These are phyloP conservation scores for Rhizopus delemar DNA, from an alignment of 371 early-diverging fungal species.

Conservation along the genomic window DNA sequence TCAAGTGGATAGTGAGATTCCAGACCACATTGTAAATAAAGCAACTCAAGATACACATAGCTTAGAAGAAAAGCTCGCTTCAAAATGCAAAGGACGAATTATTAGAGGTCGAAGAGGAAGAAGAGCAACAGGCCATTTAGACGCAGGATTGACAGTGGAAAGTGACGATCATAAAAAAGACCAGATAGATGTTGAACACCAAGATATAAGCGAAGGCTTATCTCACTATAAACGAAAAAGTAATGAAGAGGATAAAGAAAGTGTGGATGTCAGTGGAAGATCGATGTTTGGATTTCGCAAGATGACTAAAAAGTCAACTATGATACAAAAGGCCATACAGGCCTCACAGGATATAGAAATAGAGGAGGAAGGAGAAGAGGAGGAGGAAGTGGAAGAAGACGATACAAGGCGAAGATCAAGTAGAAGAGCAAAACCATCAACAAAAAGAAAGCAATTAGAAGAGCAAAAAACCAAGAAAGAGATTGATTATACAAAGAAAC, in stretches of 20 bases:
- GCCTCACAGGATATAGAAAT: no score
- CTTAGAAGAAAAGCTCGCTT: slow-evolving; percentile 44
- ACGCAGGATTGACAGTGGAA: slow-evolving; percentile 27
- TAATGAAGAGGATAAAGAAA: slow-evolving; percentile 32
- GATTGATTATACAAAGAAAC: slow-evolving; percentile 28
- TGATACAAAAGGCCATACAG: slow-evolving; percentile 40
- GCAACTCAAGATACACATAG: slow-evolving; percentile 36
- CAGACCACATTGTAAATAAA: slow-evolving; percentile 47
- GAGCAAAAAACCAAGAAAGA: slow-evolving; percentile 4
- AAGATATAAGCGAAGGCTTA: slow-evolving; percentile 15
- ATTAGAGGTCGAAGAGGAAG: slow-evolving; percentile 17
- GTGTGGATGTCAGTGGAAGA: slow-evolving; percentile 36
- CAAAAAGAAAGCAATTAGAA: slow-evolving; percentile 7
- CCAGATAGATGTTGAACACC: slow-evolving; percentile 12
- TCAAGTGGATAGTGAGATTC: slow-evolving; percentile 53
- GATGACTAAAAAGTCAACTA: slow-evolving; percentile 26
- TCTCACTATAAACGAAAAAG: slow-evolving; percentile 8
- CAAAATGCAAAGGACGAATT: slow-evolving; percentile 13
- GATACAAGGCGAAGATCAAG: slow-evolving; percentile 7
- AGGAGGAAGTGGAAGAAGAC: background rate
- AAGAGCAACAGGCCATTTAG: slow-evolving; percentile 1
- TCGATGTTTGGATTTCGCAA: slow-evolving; percentile 38
- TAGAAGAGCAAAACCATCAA: slow-evolving; percentile 9
- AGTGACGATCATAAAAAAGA: slow-evolving; percentile 9
- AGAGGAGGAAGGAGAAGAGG: slow-evolving; percentile 1